These are phyloP conservation scores for Trichoderma aggressivum DNA, from an alignment of 2,329 filamentous ascomycete species.

Conservation along the genomic window DNA sequence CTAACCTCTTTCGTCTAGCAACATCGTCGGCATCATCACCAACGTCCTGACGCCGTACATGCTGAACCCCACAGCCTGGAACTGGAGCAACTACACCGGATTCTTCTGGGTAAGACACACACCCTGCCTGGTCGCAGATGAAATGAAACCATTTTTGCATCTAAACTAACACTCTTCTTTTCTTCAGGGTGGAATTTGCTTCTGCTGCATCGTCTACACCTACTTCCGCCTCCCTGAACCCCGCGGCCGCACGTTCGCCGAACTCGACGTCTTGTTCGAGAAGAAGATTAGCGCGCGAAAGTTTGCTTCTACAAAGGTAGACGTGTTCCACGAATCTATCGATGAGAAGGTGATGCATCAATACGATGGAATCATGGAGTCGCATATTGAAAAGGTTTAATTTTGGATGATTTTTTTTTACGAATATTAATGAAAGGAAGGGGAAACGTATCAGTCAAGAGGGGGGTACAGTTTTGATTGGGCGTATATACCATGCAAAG, in stretches of 20 bases:
- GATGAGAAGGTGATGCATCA: slow-evolving; percentile 46
- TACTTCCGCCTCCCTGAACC: slow-evolving; percentile 63
- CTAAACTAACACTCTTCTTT: slow-evolving; percentile 17
- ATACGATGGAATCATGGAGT: slow-evolving; percentile 41
- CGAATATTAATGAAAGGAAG: background rate
- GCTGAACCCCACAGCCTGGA: slow-evolving; percentile 82
- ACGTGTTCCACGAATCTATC: slow-evolving; percentile 54
- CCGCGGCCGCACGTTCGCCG: slow-evolving; percentile 74
- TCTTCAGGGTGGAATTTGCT: slow-evolving; percentile 65
- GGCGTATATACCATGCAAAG: slow-evolving; percentile 5
- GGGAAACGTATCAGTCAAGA: background rate
- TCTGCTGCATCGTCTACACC: slow-evolving; percentile 75
- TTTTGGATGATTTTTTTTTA: background rate
- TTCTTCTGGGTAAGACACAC: slow-evolving; percentile 67
- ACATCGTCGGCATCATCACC: slow-evolving; percentile 77
- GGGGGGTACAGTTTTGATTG: background rate
- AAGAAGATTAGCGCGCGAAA: slow-evolving; percentile 66
- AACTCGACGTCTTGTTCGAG: slow-evolving; percentile 83
- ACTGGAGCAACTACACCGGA: slow-evolving; percentile 83
- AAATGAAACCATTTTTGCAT: background rate
- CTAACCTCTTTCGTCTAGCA: slow-evolving; percentile 42
- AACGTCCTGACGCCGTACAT: slow-evolving; percentile 86
- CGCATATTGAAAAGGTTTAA: slow-evolving; percentile 15
- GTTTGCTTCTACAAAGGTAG: slow-evolving; percentile 59
- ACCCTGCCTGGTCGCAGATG: background rate